Evolutionary conservation across 306 rosid genomes (phyloP).

Genomic region (Sicyos edulis): DNA sequence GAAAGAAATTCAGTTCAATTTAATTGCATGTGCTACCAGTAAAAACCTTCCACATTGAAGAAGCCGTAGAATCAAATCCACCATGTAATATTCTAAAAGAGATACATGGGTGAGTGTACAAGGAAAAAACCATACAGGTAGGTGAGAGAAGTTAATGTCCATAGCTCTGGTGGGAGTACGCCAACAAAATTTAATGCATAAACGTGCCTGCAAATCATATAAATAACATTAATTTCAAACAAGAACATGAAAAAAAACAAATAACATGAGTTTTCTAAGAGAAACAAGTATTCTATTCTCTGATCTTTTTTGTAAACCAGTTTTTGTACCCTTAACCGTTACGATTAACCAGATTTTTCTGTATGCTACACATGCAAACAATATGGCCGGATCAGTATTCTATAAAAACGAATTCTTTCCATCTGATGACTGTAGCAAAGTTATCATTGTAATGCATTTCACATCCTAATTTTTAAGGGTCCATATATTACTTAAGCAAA

Average conservation of each 20-base stretch:
- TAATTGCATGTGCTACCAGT: not conserved
- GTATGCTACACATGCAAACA: not conserved
- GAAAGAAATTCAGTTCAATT: slow-evolving; percentile 25
- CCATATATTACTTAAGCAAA: not conserved
- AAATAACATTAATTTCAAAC: not conserved
- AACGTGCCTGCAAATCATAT: slow-evolving; percentile 49
- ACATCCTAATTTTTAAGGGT: not conserved
- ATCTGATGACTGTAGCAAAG: not conserved
- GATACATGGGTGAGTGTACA: not conserved
- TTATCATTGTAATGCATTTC: not conserved
- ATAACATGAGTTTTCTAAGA: not conserved
- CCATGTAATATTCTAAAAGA: not conserved
- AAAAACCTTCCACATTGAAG: not conserved
- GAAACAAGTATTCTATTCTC: not conserved
- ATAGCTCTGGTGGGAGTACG: slow-evolving; percentile 59
- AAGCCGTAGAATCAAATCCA: not conserved
- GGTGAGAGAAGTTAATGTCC: slow-evolving; percentile 61
- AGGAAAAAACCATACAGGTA: slow-evolving; percentile 45
- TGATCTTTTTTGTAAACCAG: slow-evolving; percentile 8
- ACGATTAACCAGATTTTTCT: not conserved
- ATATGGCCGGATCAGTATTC: not conserved
- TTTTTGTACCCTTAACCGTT: not conserved
- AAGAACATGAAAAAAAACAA: not conserved
- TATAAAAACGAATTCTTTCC: not conserved
- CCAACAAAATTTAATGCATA: slow-evolving; percentile 36